Percentiles rank a stretch among this genome's conserved stretches.
phyloP scores from a whole-genome alignment of 352 stramenopile species.

The Phytophthora pseudosyringae region DNA sequence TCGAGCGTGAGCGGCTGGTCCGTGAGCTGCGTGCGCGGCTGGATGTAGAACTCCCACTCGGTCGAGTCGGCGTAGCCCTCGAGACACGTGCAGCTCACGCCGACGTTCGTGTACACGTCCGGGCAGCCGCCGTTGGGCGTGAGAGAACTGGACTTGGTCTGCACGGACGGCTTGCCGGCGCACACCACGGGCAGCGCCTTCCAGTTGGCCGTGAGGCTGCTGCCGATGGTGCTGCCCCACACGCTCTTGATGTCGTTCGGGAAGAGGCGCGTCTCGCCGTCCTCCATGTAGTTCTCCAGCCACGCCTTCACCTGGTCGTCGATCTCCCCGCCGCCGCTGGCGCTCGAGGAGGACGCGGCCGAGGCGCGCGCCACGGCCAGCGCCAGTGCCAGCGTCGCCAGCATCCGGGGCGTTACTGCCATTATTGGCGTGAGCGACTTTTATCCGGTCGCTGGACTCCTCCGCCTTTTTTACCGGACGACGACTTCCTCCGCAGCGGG shows the following conservation, averaged over 20 bases:
- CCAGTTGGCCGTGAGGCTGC: constrained; percentile 59
- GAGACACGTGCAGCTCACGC: constrained; percentile 69
- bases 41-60: constrained; percentile 54
- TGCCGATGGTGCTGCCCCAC: constrained; percentile 54
- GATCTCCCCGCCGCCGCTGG: constrained; percentile 29
- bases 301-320: constrained; percentile 54
- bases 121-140: constrained; percentile 56
- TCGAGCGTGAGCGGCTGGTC: constrained; percentile 42
- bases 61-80: constrained; percentile 44
- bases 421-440: not conserved
- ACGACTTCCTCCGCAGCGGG: not conserved
- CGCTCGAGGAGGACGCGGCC: constrained; percentile 1
- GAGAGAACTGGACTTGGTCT: constrained; percentile 50
- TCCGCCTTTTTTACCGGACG: not conserved
- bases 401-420: constrained; percentile 12
- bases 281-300: constrained; percentile 59
- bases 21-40: constrained; percentile 28
- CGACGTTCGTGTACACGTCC: constrained; percentile 45
- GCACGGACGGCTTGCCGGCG: constrained; percentile 49
- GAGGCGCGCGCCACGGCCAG: constrained; percentile 1
- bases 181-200: constrained; percentile 59
- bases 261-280: constrained; percentile 62
- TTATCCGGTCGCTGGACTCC: constrained; percentile 3
- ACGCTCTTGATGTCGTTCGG: constrained; percentile 66
- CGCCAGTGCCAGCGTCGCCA: constrained; percentile 14